Conservation (phyloP, 2,329 filamentous ascomycete species). For the Stachybotrys elegans region DNA sequence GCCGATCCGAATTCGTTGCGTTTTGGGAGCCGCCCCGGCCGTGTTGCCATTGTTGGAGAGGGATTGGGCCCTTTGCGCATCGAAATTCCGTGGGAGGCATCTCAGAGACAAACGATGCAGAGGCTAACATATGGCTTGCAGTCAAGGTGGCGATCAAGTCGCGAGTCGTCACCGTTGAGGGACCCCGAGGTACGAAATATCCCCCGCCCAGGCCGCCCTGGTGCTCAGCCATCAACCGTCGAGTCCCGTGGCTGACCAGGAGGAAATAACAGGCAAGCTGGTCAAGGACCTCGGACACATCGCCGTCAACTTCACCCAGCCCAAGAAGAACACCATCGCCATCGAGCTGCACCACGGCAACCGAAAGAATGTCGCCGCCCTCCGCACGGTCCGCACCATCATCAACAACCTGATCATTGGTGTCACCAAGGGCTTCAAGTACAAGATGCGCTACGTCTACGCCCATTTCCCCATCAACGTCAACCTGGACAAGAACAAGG, state of each 20-base stretch:
- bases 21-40: no score
- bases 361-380: constrained; percentile 96
- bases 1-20: no score
- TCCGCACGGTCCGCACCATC: constrained; percentile 95
- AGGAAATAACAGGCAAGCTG: constrained; percentile 72
- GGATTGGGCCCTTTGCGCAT: no score
- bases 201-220: not conserved
- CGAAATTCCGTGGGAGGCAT: not conserved
- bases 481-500: constrained; percentile 93
- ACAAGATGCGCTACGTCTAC: constrained; percentile 99
- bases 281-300: constrained; percentile 95
- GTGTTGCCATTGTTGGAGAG: no score
- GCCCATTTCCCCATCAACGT: constrained; percentile 99
- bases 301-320: constrained; percentile 89
- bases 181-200: constrained; percentile 70
- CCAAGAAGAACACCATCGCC: constrained; percentile 80
- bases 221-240: not conserved
- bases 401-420: constrained; percentile 99
- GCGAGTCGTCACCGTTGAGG: constrained; percentile 92
- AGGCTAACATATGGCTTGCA: constrained; percentile 39
- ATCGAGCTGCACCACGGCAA: constrained; percentile 98
- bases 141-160: constrained; percentile 99
- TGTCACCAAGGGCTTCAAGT: constrained; percentile 99
- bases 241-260: constrained; percentile 1
- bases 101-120: constrained; percentile 1